Base-by-base conservation (phyloP, 1,139 yeast genomes). In the Geotrichum aggregatum region DNA sequence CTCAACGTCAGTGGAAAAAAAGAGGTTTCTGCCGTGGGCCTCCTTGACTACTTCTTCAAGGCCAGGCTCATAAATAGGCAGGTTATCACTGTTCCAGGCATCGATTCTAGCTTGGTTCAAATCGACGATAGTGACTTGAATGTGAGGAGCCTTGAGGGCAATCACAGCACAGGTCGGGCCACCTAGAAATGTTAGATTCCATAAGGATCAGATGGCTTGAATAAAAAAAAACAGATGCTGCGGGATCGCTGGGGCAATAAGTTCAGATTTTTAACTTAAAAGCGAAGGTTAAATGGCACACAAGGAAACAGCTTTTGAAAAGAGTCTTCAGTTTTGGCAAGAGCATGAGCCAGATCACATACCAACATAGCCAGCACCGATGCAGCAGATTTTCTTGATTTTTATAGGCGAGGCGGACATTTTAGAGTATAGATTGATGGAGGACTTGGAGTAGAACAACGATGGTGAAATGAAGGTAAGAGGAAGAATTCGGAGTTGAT, bases 21-120 rank as follows among this genome's bases (percentile, higher is more conserved):
- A 63, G 36, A 63, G 57, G 56, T 63, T 63, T 44, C 61, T 57
- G 49, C 63, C 64, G 19, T 65, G 63, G 33, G 58, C 59, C 19
- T 49, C 48, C 57, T 57, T 57, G 56, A 63, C 66, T 40, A 63
- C 60, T 48, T 63, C 64, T 6, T 59, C 60, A 36, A 63, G 60
- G 34, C 66, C 66, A 26, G 66, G 66, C 59, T 63, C 66, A 52
- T 62, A 63, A 55, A 63, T 63, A 21, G 66, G 66, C 40, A 63
- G 60, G 42, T 54, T 49, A 47, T 61, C 62, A 13, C 62, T 58
- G 56, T 63, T 63, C 66, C 66, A 63, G 35, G 65, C 65, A 42
- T 61, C 63, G 52, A 63, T 61, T 38, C 66, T 58, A 46, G 61
- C 58, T 50, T 58, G 61, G 55, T 61, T 61, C 34, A 62, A 55